These are phyloP conservation scores for Beauveria brongniartii DNA, from an alignment of 2,329 filamentous ascomycete species.

Conservation along the genomic window DNA sequence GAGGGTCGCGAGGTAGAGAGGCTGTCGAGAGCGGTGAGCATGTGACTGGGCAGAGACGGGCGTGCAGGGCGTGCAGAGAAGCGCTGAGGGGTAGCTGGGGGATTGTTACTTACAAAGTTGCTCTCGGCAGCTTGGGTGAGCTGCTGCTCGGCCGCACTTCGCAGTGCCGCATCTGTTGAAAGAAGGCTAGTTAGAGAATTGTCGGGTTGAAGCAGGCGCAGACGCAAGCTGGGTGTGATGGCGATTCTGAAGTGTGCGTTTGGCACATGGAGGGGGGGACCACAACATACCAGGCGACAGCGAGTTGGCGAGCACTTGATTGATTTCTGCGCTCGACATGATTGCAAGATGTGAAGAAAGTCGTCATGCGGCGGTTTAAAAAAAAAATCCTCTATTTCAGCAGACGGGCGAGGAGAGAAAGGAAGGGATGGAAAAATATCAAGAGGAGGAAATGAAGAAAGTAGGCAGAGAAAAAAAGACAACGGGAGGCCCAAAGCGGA, in stretches of 20 bases:
- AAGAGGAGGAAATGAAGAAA: slow-evolving; percentile 4
- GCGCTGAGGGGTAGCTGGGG: slow-evolving; percentile 16
- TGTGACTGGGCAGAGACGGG: slow-evolving; percentile 10
- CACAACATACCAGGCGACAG: slow-evolving; percentile 75
- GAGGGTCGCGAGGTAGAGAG: slow-evolving; percentile 85
- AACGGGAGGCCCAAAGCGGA: slow-evolving; percentile 9
- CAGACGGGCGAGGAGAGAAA: slow-evolving; percentile 2
- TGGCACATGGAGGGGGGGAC: slow-evolving; percentile 11
- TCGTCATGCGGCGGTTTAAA: slow-evolving; percentile 29
- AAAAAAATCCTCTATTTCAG: slow-evolving; percentile 4
- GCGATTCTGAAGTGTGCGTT: slow-evolving; percentile 9
- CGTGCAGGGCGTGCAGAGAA: slow-evolving; percentile 10
- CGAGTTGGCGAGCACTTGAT: slow-evolving; percentile 94
- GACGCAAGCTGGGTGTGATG: background rate
- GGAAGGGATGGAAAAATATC: slow-evolving; percentile 4
- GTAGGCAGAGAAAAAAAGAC: slow-evolving; percentile 4
- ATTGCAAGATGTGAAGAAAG: slow-evolving; percentile 29
- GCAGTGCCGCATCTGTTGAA: slow-evolving; percentile 71
- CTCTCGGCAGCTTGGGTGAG: slow-evolving; percentile 85
- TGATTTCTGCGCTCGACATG: slow-evolving; percentile 83
- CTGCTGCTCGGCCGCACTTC: slow-evolving; percentile 89
- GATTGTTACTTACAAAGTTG: slow-evolving; percentile 68
- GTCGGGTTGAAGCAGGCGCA: background rate
- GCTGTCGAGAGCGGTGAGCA: slow-evolving; percentile 44
- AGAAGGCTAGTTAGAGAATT: slow-evolving; percentile 26